Base-by-base conservation (phyloP, 2,329 filamentous ascomycete genomes). In the Trichoderma hamatum region DNA sequence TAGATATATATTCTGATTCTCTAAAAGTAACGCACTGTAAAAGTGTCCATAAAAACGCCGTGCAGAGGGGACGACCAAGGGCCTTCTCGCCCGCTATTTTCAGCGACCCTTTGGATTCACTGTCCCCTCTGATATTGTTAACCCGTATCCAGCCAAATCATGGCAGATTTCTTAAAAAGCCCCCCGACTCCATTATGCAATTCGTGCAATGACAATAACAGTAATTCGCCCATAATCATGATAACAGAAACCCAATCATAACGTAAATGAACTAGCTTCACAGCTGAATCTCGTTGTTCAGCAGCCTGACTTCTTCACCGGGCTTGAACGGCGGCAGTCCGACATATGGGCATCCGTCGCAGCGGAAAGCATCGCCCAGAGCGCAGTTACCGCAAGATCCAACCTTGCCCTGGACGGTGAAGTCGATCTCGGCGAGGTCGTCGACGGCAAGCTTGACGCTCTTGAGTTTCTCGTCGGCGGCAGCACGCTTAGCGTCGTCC, bases 341-440 rank as follows among this genome's bases (percentile, higher is more conserved):
- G 75, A 97, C 92, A 78, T 96, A 97, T 1, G 94, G 94, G 75
- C 85, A 88, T 30, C 84, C 88, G 61, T 89, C 89, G 78, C 91
- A 93, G 51, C 91, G 84, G 82, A 94, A 94, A 3, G 96, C 95
- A 80, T 98, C 95, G 62, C 96, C 96, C 19, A 99, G 85, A 32
- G 94, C 91, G 80, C 96, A 98, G 81, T 95, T 97, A 32, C 93
- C 93, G 79, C 96, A 99, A 21, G 92, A 96, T 67, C 96, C 95
- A 6, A 95, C 92, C 83, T 97, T 98, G 74, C 96, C 96, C 80
- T 97, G 87, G n/a, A 98, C 93, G 0, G 96, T 99, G 78, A 99
- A 98, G 80, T 99, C 96, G 10, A 98, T 86, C 80, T 98, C 95
- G 63, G 78, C 77, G 58, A 99, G 82, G 77, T 99, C 96, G 75